Conservation (phyloP, 2,329 filamentous ascomycete genomes). For the Alternaria postmessia region DNA sequence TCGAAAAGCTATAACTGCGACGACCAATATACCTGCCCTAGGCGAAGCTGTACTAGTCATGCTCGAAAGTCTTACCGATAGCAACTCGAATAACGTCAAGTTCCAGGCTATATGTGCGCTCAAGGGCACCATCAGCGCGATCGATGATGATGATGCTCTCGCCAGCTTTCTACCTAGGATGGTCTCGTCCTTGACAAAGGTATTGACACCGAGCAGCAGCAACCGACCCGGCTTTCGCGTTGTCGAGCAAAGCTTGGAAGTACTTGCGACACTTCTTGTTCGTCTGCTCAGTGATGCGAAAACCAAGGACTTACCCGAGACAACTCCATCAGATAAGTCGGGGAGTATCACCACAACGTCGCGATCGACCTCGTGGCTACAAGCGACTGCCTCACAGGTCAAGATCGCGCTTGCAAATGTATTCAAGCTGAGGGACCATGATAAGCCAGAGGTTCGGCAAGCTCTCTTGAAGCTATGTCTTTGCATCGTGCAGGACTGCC, state of each 20-base stretch:
- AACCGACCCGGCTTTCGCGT: conserved; percentile 69
- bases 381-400: conserved; percentile 80
- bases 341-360: conserved; percentile 38
- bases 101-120: conserved; percentile 73
- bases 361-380: conserved; percentile 72
- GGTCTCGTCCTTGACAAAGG: conserved; percentile 79
- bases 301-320: conserved; percentile 38
- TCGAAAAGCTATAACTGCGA: conserved; percentile 60
- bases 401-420: conserved; percentile 82
- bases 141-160: conserved; percentile 77
- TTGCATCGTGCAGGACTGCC: conserved; percentile 79
- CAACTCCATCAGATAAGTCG: conserved; percentile 10
- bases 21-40: conserved; percentile 74
- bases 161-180: conserved; percentile 89
- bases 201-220: conserved; percentile 73
- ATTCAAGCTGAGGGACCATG: conserved; percentile 76
- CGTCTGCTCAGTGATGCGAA: conserved; percentile 58
- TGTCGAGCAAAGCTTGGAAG: conserved; percentile 68
- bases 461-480: conserved; percentile 77
- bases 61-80: conserved; percentile 74
- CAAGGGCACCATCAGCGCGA: conserved; percentile 66
- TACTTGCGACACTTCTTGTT: conserved; percentile 60
- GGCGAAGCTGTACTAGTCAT: conserved; percentile 84
- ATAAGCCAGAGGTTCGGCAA: conserved; percentile 71
- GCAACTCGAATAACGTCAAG: conserved; percentile 72